Percentiles rank a stretch among this genome's conserved stretches.
These are phyloP conservation scores for Ophiorrhiza pumila DNA, from an alignment of 257 asterid species.

Conservation along the genomic window DNA sequence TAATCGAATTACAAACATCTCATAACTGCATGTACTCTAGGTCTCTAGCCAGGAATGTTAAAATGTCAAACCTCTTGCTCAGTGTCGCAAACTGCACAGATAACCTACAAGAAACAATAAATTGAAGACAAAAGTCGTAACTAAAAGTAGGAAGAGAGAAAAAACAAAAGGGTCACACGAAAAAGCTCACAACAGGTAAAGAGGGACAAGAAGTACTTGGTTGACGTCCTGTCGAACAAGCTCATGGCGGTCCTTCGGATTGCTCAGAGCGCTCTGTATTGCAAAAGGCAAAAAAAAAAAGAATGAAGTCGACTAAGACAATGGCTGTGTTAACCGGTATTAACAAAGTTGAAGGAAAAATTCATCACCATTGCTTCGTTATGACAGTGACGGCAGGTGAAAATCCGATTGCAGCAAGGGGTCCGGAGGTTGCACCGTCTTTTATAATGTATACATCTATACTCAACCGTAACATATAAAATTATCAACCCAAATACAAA, in stretches of 20 bases:
- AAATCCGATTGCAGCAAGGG: conserved; percentile 79
- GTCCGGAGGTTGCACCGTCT: conserved; percentile 82
- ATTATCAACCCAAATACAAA: background rate
- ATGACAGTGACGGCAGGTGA: conserved; percentile 92
- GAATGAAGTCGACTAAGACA: background rate
- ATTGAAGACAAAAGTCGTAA: background rate
- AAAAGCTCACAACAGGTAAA: background rate
- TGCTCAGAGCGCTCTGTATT: conserved; percentile 50
- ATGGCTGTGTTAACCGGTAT: background rate
- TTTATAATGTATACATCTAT: conserved; percentile 78
- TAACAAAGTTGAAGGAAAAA: background rate
- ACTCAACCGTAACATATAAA: conserved; percentile 1
- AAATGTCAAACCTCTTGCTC: conserved; percentile 35
- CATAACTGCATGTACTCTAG: background rate
- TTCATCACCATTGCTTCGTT: conserved; percentile 65
- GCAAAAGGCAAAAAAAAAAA: conserved; percentile 5
- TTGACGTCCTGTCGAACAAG: conserved; percentile 73
- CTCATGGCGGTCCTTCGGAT: conserved; percentile 79
- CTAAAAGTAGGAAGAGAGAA: background rate
- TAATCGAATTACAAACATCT: background rate
- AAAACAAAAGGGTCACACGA: background rate
- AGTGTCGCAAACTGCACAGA: conserved; percentile 38
- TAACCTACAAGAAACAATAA: conserved; percentile 23
- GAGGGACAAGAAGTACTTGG: conserved; percentile 35
- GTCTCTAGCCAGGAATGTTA: background rate